These are phyloP conservation scores for Hibiscus syriacus DNA, from an alignment of 345 rosid genomes.

Conservation along the genomic window DNA sequence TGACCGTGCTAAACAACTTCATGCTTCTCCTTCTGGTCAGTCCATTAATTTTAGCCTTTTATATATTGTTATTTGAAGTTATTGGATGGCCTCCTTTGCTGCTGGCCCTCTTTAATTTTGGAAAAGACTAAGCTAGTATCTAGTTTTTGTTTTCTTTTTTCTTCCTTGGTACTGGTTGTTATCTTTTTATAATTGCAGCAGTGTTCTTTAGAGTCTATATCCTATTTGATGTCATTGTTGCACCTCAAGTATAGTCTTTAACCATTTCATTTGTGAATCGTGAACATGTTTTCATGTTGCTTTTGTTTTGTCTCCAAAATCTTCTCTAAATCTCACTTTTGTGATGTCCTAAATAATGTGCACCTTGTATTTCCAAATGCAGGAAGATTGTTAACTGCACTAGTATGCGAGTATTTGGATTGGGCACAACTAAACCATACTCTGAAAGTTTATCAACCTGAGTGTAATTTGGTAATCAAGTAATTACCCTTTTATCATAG, in stretches of 20 bases:
- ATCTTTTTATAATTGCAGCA: no score
- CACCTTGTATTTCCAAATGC: constrained; percentile 20
- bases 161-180: background rate
- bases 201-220: no score
- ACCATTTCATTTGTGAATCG: background rate
- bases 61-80: background rate
- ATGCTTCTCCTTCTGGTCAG: constrained; percentile 90
- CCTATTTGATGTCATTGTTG: no score
- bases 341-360: background rate
- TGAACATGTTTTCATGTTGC: background rate
- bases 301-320: background rate
- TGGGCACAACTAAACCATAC: constrained; percentile 94
- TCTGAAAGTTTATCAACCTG: constrained; percentile 81
- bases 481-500: constrained; percentile 18
- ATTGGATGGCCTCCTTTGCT: background rate
- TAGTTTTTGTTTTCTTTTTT: background rate
- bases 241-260: background rate
- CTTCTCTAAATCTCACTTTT: background rate
- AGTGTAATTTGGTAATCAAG: constrained; percentile 92
- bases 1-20: constrained; percentile 83
- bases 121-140: background rate
- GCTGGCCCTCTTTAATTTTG: background rate
- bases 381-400: constrained; percentile 84
- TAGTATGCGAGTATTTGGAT: constrained; percentile 87
- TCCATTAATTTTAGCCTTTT: constrained; percentile 1